Evolutionary conservation across 495 filamentous ascomycete genomes (phyloP), one percentile per base, ranked within the genome.

Genomic region (Trichoderma gamsii): DNA sequence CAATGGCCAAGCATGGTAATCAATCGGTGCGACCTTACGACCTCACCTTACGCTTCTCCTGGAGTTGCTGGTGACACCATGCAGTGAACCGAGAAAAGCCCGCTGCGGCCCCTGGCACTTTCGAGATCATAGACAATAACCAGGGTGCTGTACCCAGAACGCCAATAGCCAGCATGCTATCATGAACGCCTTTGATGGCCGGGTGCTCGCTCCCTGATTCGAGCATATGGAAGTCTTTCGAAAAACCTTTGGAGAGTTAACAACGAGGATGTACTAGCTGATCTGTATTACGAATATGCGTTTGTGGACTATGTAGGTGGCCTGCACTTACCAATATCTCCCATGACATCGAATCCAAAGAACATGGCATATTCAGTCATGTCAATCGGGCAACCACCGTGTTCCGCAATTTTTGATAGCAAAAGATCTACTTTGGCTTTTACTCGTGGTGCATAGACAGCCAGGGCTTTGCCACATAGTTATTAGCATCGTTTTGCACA

Each of bases 201-300:
- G 72, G 76, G 44, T 73, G 71, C 8, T 71, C 67, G 32, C 69
- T 68, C 0, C 71, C 73, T 25, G 66, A 71, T 13, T 73, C 68
- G 5, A 85, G 72, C 79, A 82, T 83, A 41, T 71, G 69, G 44
- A 82, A 80, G 44, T 71, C 66, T 46, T 72, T 68, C 27, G 70
- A 70, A 16, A 73, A 71, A 9, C 73, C 68, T 69, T 16, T 13
- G 6, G 2, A 35, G 9, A 32, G 4, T 18, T 32, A 13, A 64
- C 64, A 64, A 41, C n/a, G 15, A 13, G 7, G 23, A 9, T 61
- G 16, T 15, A 9, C 25, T 15, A 29, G 1, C 12, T 3, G 15
- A 52, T 21, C 3, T 16, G 16, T n/a, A 21, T 18, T 46, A 13
- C 11, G 44, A 8, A 61, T 29, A 21, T 16, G 27, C 16, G 11